Evolutionary conservation across 1,284 basidiomycete genomes (phyloP), one percentile per base, ranked within the genome.

Genomic region (Quambalaria eucalypti): DNA sequence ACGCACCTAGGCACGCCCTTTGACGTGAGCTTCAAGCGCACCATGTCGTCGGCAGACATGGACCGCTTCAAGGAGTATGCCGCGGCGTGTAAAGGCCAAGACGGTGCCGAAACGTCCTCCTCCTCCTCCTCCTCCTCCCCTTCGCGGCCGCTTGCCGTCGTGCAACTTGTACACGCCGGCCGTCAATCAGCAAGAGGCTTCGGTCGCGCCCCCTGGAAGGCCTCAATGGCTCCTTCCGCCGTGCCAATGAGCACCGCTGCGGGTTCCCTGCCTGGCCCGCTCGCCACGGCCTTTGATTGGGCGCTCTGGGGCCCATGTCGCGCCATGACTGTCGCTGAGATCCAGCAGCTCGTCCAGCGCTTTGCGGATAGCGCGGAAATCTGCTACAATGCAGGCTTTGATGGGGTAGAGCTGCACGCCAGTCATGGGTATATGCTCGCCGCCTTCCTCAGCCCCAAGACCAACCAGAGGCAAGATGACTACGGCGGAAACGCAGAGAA

Each of bases 131-230:
- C 60, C 3, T 21, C 48, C 28, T 8, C 53, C n/a, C 39, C 47
- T 21, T 48, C 51, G 26, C 56, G 54, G 12, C 72, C 78, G 0
- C 62, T 79, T 1, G 69, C 74, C 0, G 64, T 81, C 21, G 84
- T 92, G 79, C 92, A 97, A 72, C 78, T 97, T 42, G 88, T 82
- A 33, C 92, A 97, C 71, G 78, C 84, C 0, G 92, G 92, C 2
- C 82, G 92, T 23, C 92, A 97, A 76, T 89, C 88, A 8, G 79
- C 83, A 30, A 85, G 85, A 57, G 61, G 88, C 48, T 69, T 85
- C 6, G 88, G 88, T 6, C 82, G 88, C 16, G 64, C 65, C 19
- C 79, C 81, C 9, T 82, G 84, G 68, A 66, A 78, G 12, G 78
- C 82, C 1, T 84, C 90, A 0, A 71, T 88, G 4, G 88, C 85